Conservation (phyloP, 1,139 yeast species). For the Suhomyces anneliseae region DNA sequence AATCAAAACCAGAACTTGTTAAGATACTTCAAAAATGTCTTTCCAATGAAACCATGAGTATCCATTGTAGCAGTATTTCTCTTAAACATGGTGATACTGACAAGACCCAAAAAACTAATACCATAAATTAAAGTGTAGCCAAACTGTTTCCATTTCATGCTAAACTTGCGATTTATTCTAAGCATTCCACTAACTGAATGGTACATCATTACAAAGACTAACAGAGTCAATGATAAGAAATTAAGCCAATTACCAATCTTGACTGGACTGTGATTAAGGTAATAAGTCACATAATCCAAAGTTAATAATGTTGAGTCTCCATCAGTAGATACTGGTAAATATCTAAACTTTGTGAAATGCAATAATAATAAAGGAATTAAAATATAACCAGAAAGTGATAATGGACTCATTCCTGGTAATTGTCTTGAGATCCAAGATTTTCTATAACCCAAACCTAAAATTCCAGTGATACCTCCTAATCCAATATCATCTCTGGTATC, state of each 20-base stretch:
- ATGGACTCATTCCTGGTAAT: conserved; percentile 42
- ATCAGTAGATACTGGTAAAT: conserved; percentile 51
- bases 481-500: conserved; percentile 51
- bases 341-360: conserved; percentile 52
- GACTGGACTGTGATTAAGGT: conserved; percentile 27
- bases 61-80: conserved; percentile 15
- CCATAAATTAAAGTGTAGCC: conserved; percentile 35
- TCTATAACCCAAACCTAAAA: conserved; percentile 55
- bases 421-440: conserved; percentile 43
- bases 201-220: conserved; percentile 31
- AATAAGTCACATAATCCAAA: conserved; percentile 53
- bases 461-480: conserved; percentile 55
- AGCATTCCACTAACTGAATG: conserved; percentile 41
- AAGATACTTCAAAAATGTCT: conserved; percentile 28
- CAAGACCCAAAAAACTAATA: conserved; percentile 25
- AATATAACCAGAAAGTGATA: conserved; percentile 60
- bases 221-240: conserved; percentile 17
- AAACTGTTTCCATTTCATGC: conserved; percentile 30
- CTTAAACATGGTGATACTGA: conserved; percentile 27
- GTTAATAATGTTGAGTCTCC: conserved; percentile 66
- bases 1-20: conserved; percentile 12
- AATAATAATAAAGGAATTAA: conserved; percentile 44
- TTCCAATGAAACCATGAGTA: conserved; percentile 30
- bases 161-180: conserved; percentile 29
- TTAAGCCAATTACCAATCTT: conserved; percentile 24